Evolutionary conservation across 2,329 filamentous ascomycete genomes (phyloP), one percentile per base, ranked within the genome.

Genomic region (Ceratocystis lukuohia): DNA sequence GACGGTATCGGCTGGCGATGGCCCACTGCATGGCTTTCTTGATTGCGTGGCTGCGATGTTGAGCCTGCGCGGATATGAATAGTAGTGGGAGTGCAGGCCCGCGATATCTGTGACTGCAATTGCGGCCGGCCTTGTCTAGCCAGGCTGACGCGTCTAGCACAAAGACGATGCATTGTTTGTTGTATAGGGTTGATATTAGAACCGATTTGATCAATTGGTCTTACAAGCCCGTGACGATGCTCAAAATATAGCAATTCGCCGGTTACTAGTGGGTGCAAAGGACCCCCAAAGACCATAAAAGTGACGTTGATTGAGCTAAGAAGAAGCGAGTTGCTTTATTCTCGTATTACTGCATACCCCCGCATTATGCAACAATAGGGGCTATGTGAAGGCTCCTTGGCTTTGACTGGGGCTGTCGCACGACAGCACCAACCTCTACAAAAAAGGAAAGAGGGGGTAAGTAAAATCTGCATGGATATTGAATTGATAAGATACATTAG

Each of bases 331-430:
- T 6, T 30, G 56, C 25, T 53, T 50, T 20, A n/a, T 20, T 22
- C n/a, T 33, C 25, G 59, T 6, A 65, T 65, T 61, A 28, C 30
- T 30, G 44, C 37, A 65, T 67, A 65, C 46, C 62, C 45, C 66
- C 62, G 61, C 56, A 61, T 62, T 48, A 64, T 57, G 66, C 62
- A 67, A 65, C 46, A 45, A 61, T n/a, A n/a, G 22, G 44, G 25
- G 57, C 28, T 62, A 53, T 41, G 37, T 15, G 37, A 12, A 10
- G 37, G 12, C 37, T 41, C 37, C 37, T 41, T 41, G 12, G 37
- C 10, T 41, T 41, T 41, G 3, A 41, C 37, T 37, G 33, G 33
- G 37, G 37, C 12, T 41, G 33, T 37, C 33, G 33, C 33, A 37
- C 8, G 2, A 8, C 45, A 8, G 46, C 5, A 20, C 46, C 3